Conservation (phyloP, 257 asterid species). For the Anisodus acutangulus region DNA sequence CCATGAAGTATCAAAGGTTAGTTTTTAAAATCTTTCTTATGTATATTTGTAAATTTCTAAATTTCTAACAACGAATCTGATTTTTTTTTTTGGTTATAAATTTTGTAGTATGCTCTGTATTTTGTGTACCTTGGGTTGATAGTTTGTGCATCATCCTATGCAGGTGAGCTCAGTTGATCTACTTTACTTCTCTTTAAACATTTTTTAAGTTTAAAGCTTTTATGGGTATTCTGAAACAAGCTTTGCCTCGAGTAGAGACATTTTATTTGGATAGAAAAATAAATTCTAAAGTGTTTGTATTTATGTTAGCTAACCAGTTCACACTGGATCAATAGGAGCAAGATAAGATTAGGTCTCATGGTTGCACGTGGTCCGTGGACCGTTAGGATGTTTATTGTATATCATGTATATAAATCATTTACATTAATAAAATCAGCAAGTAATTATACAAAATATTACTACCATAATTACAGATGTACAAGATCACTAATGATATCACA, state of each 20-base stretch:
- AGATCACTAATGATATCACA: too few relatives aligned
- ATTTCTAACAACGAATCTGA: constrained; percentile 55
- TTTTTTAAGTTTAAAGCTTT: not conserved
- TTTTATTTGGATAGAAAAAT: constrained; percentile 18
- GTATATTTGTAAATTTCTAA: not conserved
- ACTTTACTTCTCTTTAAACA: not conserved
- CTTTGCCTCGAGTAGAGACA: constrained; percentile 20
- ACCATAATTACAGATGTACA: too few relatives aligned
- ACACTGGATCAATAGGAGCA: constrained; percentile 43
- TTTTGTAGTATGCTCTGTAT: constrained; percentile 89
- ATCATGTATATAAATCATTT: too few relatives aligned
- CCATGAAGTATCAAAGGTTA: constrained; percentile 73
- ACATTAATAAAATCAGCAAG: too few relatives aligned
- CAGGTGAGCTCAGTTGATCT: constrained; percentile 59
- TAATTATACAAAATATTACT: too few relatives aligned
- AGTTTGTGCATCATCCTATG: constrained; percentile 93
- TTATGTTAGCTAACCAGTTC: constrained; percentile 43
- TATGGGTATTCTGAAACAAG: constrained; percentile 11
- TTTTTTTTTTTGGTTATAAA: constrained; percentile 8
- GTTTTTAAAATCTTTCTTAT: not conserved
- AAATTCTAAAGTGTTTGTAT: not conserved
- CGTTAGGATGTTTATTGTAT: constrained; percentile 13
- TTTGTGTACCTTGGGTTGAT: constrained; percentile 92
- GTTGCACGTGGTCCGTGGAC: constrained; percentile 97
- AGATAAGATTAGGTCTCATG: constrained; percentile 56